phyloP scores from a whole-genome alignment of 352 stramenopile species.

The Poterioochromonas sp. region DNA sequence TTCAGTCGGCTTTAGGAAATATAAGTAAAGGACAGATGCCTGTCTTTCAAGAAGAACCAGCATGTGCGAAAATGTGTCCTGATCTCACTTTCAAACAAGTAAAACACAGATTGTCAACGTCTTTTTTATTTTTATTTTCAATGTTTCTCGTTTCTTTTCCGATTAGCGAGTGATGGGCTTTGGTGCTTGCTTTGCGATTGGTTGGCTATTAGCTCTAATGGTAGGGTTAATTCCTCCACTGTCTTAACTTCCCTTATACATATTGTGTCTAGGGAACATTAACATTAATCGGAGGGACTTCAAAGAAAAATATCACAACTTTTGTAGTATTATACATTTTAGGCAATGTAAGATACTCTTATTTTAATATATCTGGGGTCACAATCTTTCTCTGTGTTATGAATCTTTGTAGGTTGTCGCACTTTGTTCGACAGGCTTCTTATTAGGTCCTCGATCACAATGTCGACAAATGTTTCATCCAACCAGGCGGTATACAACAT shows the following conservation, averaged over 20 bases:
- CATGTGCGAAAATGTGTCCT: slow-evolving; percentile 24
- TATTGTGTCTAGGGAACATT: slow-evolving; percentile 1
- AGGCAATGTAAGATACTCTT: slow-evolving; percentile 18
- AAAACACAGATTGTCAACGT: no score
- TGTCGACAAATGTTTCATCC: slow-evolving; percentile 30
- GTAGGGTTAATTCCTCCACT: background rate
- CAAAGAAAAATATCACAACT: background rate
- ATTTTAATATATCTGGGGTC: background rate
- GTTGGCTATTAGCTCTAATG: slow-evolving; percentile 19
- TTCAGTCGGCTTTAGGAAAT: background rate
- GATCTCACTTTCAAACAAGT: slow-evolving; percentile 27
- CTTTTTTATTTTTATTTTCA: no score
- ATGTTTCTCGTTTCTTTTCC: background rate
- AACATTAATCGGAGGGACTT: background rate
- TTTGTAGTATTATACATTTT: slow-evolving; percentile 25
- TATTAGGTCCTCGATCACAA: slow-evolving; percentile 29
- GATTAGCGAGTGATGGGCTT: slow-evolving; percentile 5
- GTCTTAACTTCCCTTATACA: background rate
- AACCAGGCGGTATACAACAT: background rate
- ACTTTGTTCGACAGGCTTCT: slow-evolving; percentile 20
- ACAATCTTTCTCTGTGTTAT: background rate
- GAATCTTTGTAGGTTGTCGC: slow-evolving; percentile 11
- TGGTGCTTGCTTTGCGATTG: background rate
- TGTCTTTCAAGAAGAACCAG: slow-evolving; percentile 19
- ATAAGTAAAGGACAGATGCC: background rate